Evolutionary conservation across 2,329 filamentous ascomycete genomes (phyloP).

Genomic region (Lasiodiplodia sp.): DNA sequence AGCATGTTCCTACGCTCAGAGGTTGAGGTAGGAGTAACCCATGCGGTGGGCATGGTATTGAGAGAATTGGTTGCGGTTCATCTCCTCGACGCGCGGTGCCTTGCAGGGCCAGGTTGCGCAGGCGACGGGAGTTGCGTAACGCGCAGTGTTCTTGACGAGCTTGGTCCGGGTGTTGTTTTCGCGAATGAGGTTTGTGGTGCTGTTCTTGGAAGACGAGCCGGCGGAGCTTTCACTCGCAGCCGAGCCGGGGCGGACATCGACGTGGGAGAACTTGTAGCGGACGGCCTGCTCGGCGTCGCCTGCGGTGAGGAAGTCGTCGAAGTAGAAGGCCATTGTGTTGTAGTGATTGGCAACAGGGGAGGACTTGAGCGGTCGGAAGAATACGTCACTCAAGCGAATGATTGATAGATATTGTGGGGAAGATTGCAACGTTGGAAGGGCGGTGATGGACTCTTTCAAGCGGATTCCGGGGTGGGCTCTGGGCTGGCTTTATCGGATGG

Average conservation of each 20-base stretch:
- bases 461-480: not conserved
- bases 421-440: not conserved
- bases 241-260: conserved; percentile 5
- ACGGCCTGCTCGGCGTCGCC: conserved; percentile 24
- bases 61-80: not conserved
- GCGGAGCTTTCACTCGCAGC: not conserved
- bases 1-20: not conserved
- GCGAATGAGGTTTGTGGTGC: not conserved
- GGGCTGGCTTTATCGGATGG: not conserved
- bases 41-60: conserved; percentile 2
- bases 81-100: not conserved
- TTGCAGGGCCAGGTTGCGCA: conserved; percentile 26
- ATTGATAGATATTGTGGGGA: too few relatives aligned
- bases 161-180: not conserved
- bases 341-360: not conserved
- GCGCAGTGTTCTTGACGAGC: conserved; percentile 23
- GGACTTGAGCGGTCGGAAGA: too few relatives aligned
- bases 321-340: conserved; percentile 26
- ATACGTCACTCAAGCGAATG: too few relatives aligned
- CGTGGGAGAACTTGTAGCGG: conserved; percentile 16
- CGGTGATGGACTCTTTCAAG: not conserved
- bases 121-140: conserved; percentile 15
- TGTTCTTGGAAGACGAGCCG: conserved; percentile 14
- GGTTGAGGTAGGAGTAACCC: conserved; percentile 17
- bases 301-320: conserved; percentile 25